Base-by-base conservation (phyloP, 2,329 filamentous ascomycete species). In the Diaporthe ilicicola region DNA sequence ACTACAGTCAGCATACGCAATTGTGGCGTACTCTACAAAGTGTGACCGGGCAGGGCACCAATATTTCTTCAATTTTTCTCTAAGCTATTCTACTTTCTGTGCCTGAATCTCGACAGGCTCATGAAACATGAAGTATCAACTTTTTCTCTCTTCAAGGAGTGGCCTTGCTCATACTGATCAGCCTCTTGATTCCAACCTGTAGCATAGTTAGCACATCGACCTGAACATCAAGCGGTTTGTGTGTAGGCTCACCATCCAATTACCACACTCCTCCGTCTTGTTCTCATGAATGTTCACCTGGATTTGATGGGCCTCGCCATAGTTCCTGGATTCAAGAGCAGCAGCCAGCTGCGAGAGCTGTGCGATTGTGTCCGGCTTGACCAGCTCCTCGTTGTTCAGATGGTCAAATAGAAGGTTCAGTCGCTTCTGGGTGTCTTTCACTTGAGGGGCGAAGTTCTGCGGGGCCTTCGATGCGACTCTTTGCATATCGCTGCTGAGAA, bases 331-430 rank as follows among this genome's bases (percentile, higher is more conserved):
- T 75, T 93, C 89, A 68, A 97, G 81, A 32, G 92, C 89, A 73
- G 89, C 83, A 10, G 93, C 88, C 37, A 94, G 83, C 76, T 90
- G 84, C 10, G 86, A 85, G 76, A 95, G 84, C 78, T 91, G 86
- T 72, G 89, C 86, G 62, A 95, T 88, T 0, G 93, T 98, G 77
- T 93, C 91, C 1, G 93, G 89, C 83, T 92, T 93, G 68, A 98
- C 86, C 50, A 98, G 85, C 78, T 98, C 95, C 78, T 95, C 93
- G 75, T 98, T 98, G 87, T 98, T 99, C 56, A 99, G 86, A 81
- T 98, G 94, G 79, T 99, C 95, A 80, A 98, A 98, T n/a, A 99
- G 85, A 62, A 98, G 91, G 77, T 93, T 93, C 71, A 99, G 87
- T 34, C 96, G 91, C 83, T 97, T 97, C 80, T 97, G 94, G 2